Conservation (phyloP, 2,329 filamentous ascomycete genomes). For the Metarhizium robertsii region DNA sequence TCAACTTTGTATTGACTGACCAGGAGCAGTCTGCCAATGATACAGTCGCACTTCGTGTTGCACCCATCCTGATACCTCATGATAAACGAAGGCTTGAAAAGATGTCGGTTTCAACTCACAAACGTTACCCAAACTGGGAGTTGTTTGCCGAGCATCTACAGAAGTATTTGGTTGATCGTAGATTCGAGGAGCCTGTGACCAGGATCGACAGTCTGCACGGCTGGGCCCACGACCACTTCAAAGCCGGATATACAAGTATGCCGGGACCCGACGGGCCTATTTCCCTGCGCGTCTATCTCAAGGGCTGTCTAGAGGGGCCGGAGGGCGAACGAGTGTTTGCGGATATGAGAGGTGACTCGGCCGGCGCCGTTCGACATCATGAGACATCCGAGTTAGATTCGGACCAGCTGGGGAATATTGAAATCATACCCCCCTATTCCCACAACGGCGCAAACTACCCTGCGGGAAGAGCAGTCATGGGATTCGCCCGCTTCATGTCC, state of each 20-base stretch:
- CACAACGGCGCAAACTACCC: too few relatives aligned
- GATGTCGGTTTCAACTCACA: slow-evolving; percentile 13
- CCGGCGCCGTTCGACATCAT: not conserved
- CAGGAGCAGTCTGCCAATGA: slow-evolving; percentile 11
- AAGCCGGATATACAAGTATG: not conserved
- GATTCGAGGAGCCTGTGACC: not conserved
- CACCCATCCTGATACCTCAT: slow-evolving; percentile 28
- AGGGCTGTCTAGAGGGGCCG: not conserved
- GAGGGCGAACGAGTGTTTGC: not conserved
- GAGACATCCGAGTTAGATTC: too few relatives aligned
- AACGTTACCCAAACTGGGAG: not conserved
- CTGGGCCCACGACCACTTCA: slow-evolving; percentile 1
- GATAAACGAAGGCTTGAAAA: slow-evolving; percentile 20
- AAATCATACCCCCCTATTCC: too few relatives aligned
- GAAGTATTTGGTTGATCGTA: not conserved
- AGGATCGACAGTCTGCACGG: slow-evolving; percentile 12
- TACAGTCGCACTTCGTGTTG: slow-evolving; percentile 23
- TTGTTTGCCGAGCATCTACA: not conserved
- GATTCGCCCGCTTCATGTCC: too few relatives aligned
- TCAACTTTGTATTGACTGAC: slow-evolving; percentile 20
- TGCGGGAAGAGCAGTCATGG: too few relatives aligned
- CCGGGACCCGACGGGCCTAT: not conserved
- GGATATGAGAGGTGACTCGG: not conserved
- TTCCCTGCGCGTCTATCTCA: not conserved
- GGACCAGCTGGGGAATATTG: too few relatives aligned